Percentiles rank a stretch among this genome's conserved stretches.
Evolutionary conservation across 73 alveolate species (phyloP).

Genomic region (Uronychia setigera): DNA sequence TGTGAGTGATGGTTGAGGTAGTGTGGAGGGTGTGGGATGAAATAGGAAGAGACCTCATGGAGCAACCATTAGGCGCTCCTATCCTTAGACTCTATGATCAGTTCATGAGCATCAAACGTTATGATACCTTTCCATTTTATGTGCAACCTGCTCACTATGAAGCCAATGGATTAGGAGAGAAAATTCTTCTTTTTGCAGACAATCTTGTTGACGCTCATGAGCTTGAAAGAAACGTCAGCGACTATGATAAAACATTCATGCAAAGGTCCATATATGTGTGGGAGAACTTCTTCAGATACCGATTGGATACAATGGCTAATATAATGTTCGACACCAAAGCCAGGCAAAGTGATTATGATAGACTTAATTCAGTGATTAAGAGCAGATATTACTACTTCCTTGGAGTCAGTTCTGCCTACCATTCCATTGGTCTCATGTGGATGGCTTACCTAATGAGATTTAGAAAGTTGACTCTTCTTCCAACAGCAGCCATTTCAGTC

Average conservation of each 20-base stretch:
- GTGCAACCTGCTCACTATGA: constrained; percentile 36
- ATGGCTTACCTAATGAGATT: constrained; percentile 61
- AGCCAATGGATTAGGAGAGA: constrained; percentile 33
- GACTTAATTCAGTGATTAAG: constrained; percentile 22
- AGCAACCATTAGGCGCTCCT: constrained; percentile 39
- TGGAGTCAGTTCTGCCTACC: constrained; percentile 24
- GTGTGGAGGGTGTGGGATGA: no score
- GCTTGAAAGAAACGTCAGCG: constrained; percentile 39
- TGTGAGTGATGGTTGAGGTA: no score
- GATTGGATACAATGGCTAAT: constrained; percentile 50
- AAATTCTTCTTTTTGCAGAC: constrained; percentile 32
- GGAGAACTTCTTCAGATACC: constrained; percentile 39
- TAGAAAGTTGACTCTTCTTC: constrained; percentile 29
- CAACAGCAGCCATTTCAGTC: constrained; percentile 25
- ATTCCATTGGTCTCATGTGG: constrained; percentile 28
- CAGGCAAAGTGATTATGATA: constrained; percentile 25
- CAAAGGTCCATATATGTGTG: constrained; percentile 27
- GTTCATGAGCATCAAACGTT: constrained; percentile 61
- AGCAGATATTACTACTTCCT: constrained; percentile 8
- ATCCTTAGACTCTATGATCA: constrained; percentile 16
- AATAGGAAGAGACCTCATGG: constrained; percentile 33
- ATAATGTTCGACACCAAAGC: constrained; percentile 47
- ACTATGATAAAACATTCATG: constrained; percentile 25
- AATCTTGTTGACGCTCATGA: constrained; percentile 65
- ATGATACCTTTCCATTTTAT: constrained; percentile 59